phyloP scores from a whole-genome alignment of 2,329 filamentous ascomycete genomes.

The Diplodia corticola region DNA sequence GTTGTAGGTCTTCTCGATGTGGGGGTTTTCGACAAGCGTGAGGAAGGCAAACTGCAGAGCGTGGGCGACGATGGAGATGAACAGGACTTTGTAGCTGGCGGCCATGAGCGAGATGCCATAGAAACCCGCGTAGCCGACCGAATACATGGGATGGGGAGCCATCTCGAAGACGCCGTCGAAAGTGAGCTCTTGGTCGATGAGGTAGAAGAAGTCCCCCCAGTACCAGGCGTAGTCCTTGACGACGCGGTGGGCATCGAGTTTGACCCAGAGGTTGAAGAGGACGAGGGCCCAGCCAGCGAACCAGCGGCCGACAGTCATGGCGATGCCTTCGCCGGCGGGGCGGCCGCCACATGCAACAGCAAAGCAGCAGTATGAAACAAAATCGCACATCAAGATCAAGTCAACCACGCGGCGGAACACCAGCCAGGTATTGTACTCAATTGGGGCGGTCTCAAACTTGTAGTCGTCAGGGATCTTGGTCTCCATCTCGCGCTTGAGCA shows the following conservation, averaged over 20 bases:
- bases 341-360: slow-evolving; percentile 81
- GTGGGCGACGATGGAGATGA: slow-evolving; percentile 95
- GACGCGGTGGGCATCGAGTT: slow-evolving; percentile 93
- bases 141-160: slow-evolving; percentile 98
- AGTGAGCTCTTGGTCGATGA: slow-evolving; percentile 95
- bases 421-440: slow-evolving; percentile 99
- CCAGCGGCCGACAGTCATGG: slow-evolving; percentile 77
- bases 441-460: slow-evolving; percentile 84
- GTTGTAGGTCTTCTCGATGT: slow-evolving; percentile 98
- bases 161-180: slow-evolving; percentile 99
- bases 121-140: slow-evolving; percentile 94
- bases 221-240: slow-evolving; percentile 99
- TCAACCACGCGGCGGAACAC: slow-evolving; percentile 94
- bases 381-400: slow-evolving; percentile 98
- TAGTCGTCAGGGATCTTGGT: slow-evolving; percentile 94
- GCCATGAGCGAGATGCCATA: slow-evolving; percentile 99
- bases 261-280: slow-evolving; percentile 97
- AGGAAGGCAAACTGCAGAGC: slow-evolving; percentile 93
- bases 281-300: slow-evolving; percentile 73
- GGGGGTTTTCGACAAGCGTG: slow-evolving; percentile 88
- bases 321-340: slow-evolving; percentile 68
- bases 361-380: slow-evolving; percentile 94
- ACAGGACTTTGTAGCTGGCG: slow-evolving; percentile 94
- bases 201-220: slow-evolving; percentile 99
- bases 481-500: slow-evolving; percentile 87